Conservation (phyloP, 139 green algal genomes). For the Picochlorum sp. region DNA sequence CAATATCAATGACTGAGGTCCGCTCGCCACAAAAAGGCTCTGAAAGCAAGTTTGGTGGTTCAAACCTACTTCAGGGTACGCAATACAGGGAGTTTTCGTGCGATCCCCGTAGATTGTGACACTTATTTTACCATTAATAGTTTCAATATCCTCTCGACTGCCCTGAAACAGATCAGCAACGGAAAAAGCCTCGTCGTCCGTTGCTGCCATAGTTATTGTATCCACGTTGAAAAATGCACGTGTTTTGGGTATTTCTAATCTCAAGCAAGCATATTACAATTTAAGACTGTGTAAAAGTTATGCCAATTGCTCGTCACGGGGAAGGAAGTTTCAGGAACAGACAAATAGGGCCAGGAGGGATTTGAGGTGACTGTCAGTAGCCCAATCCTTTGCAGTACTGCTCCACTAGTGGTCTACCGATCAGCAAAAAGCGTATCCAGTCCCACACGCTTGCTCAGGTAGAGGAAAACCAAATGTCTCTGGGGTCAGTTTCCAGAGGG, state of each 20-base stretch:
- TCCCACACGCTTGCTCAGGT: too few species aligned
- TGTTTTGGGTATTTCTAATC: too few species aligned
- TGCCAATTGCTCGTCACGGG: neutral
- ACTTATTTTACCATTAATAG: conserved; percentile 13
- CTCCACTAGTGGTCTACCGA: too few species aligned
- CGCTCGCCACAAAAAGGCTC: conserved; percentile 18
- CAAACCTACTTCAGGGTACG: conserved; percentile 37
- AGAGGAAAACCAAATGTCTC: too few species aligned
- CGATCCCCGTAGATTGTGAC: conserved; percentile 26
- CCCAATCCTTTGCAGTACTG: too few species aligned
- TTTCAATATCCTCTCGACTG: conserved; percentile 9
- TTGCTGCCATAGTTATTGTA: neutral
- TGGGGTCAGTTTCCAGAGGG: too few species aligned
- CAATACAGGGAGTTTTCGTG: conserved; percentile 28
- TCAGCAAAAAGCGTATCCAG: too few species aligned
- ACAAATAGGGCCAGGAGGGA: neutral
- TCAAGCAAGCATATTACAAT: too few species aligned
- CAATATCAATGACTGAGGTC: conserved; percentile 18
- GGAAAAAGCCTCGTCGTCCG: neutral
- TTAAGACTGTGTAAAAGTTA: neutral
- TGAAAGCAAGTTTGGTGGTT: conserved; percentile 41
- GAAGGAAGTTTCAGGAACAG: conserved; percentile 12
- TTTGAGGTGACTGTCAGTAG: too few species aligned
- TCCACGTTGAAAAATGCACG: neutral
- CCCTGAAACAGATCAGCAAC: conserved; percentile 6